Base-by-base conservation (phyloP, 2,329 filamentous ascomycete genomes). In the Colletotrichum sp. region DNA sequence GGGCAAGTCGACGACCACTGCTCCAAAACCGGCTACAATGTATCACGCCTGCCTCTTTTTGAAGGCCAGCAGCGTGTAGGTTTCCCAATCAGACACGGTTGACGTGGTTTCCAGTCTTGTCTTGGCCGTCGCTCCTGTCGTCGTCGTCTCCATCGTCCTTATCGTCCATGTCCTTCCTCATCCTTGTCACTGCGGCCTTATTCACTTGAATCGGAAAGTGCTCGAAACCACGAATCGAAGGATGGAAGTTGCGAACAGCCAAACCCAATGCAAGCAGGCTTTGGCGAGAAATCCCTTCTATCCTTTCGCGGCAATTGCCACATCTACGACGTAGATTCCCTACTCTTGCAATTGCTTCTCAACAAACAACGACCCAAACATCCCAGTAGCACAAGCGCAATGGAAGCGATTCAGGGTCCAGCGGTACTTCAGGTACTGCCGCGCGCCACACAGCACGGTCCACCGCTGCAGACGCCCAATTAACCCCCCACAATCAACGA, bases 221-320 rank as follows among this genome's bases (percentile, higher is more conserved):
- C 44, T 52, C 44, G 10, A 52, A 21, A 21, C 6, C n/a, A 52
- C n/a, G n/a, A 52, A 52, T 4, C 18, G 39, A n/a, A 7, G 6
- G 9, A 49, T 49, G 39, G 18, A 49, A 49, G 39, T 49, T n/a
- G 39, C 18, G 5, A 49, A n/a, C 3, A 12, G 4, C 5, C 10
- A 52, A 52, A 3, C 44, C 44, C 10, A n/a, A 21, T 7, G 44
- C 10, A 21, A 12, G n/a, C 3, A n/a, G 1, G n/a, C 0, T 49
- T 6, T 21, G n/a, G 44, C 10, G 44, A 5, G 2, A 6, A 13
- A 21, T 24, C 44, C 8, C n/a, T 21, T 13, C 12, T 0, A 21
- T 0, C 0, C n/a, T 12, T 24, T 0, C 10, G 4, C n/a, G 12
- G 10, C 44, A 21, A 13, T 52, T 0, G 4, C 12, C 44, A 8